Percentiles rank a stretch among this genome's conserved stretches.
Evolutionary conservation across 371 early-diverging fungal species (phyloP).

Genomic region (Mortierella sp.): DNA sequence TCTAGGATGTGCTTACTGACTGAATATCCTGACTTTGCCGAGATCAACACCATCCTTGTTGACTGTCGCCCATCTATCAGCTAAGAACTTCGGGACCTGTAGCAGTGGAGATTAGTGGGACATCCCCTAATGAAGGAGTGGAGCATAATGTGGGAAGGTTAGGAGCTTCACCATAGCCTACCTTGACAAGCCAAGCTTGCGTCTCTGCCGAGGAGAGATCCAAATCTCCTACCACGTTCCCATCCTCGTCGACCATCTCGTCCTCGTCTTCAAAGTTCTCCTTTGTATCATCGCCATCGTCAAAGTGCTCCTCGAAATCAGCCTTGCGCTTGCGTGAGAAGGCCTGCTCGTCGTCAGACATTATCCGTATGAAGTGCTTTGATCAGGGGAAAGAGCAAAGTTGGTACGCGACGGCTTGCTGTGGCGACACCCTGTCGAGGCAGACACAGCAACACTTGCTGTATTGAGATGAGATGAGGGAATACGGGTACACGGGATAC

Average conservation of each 20-base stretch:
- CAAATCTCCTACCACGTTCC: conserved; percentile 79
- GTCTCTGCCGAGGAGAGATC: conserved; percentile 71
- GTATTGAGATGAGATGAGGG: too few species aligned
- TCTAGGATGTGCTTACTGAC: conserved; percentile 55
- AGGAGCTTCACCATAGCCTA: conserved; percentile 35
- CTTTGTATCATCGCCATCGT: conserved; percentile 65
- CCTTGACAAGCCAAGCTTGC: conserved; percentile 93
- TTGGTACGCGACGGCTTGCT: too few species aligned
- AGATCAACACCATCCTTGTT: conserved; percentile 77
- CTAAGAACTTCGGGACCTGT: conserved; percentile 83
- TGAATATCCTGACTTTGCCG: conserved; percentile 84
- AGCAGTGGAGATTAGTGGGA: not conserved
- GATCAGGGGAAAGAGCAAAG: too few species aligned
- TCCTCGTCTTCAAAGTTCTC: conserved; percentile 36
- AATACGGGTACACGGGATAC: too few species aligned
- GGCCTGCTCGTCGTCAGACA: conserved; percentile 36
- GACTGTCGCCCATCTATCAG: conserved; percentile 80
- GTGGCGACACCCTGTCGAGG: too few species aligned
- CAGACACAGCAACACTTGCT: too few species aligned
- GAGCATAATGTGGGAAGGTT: not conserved
- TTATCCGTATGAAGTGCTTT: conserved; percentile 2
- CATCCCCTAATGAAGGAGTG: not conserved
- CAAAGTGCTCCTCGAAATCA: conserved; percentile 69
- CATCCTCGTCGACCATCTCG: conserved; percentile 63
- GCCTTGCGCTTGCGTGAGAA: conserved; percentile 46